phyloP scores from a whole-genome alignment of 495 filamentous ascomycete genomes.

The Trichoderma virens region DNA sequence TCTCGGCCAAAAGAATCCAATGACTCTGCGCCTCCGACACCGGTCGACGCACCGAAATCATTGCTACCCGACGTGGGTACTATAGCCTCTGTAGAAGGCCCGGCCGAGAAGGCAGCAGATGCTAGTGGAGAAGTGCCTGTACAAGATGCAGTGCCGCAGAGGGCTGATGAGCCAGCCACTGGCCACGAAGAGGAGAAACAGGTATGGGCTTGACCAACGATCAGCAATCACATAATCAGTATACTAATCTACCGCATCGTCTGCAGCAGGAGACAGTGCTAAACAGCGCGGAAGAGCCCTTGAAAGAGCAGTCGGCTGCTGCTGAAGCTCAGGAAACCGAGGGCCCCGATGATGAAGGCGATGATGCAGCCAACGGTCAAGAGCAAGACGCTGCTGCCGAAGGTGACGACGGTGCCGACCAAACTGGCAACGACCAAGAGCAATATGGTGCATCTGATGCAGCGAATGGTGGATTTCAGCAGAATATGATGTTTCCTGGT shows the following conservation, averaged over 20 bases:
- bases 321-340: not conserved
- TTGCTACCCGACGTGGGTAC: conserved; percentile 20
- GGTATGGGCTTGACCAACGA: conserved; percentile 11
- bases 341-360: not conserved
- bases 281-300: not conserved
- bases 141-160: conserved; percentile 12
- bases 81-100: conserved; percentile 10
- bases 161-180: conserved; percentile 1
- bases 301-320: not conserved
- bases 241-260: not conserved
- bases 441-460: conserved; percentile 26
- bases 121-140: not conserved
- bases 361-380: not conserved
- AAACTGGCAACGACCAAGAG: conserved; percentile 25
- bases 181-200: conserved; percentile 8
- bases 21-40: conserved; percentile 36
- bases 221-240: not conserved
- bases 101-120: conserved; percentile 7
- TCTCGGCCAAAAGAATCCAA: conserved; percentile 47
- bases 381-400: conserved; percentile 19
- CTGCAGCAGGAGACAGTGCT: not conserved
- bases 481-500: conserved; percentile 56
- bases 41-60: conserved; percentile 27
- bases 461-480: conserved; percentile 45
- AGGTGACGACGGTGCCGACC: conserved; percentile 19